Percentiles rank a stretch among this genome's conserved stretches.
phyloP scores from a whole-genome alignment of 1,284 basidiomycete species.

The Chiua sp. region DNA sequence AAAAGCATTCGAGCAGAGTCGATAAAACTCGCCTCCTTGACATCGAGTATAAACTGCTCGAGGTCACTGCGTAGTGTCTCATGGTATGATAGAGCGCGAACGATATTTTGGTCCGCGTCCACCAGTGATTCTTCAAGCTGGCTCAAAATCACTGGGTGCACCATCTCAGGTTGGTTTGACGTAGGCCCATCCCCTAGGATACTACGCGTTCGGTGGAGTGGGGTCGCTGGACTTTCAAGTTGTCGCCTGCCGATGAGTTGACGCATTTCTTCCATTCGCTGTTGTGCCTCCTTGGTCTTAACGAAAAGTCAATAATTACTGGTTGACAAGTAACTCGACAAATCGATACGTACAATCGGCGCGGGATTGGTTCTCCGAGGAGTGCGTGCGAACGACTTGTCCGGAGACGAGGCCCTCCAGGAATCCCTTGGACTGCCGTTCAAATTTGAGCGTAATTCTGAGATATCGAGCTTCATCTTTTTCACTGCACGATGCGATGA shows the following conservation, averaged over 20 bases:
- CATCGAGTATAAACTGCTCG: constrained; percentile 50
- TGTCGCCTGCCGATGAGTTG: constrained; percentile 66
- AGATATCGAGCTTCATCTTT: constrained; percentile 68
- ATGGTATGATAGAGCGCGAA: constrained; percentile 55
- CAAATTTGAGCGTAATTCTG: constrained; percentile 41
- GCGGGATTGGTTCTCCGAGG: constrained; percentile 44
- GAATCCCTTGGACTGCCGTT: constrained; percentile 39
- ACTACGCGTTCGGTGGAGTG: constrained; percentile 48
- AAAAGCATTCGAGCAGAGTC: not conserved
- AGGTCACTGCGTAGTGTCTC: constrained; percentile 57
- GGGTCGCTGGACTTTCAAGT: constrained; percentile 47
- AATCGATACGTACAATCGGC: constrained; percentile 45
- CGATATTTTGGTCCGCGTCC: constrained; percentile 63
- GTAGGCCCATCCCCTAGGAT: constrained; percentile 31
- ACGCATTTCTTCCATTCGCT: constrained; percentile 80
- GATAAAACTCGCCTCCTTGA: constrained; percentile 57
- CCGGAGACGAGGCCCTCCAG: constrained; percentile 56
- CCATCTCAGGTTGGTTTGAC: constrained; percentile 28
- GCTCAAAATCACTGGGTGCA: constrained; percentile 33
- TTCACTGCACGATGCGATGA: constrained; percentile 69
- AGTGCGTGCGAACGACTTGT: constrained; percentile 52
- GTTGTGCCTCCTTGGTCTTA: constrained; percentile 77
- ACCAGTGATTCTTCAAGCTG: constrained; percentile 56
- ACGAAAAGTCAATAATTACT: constrained; percentile 10
- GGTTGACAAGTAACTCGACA: constrained; percentile 3